Percentiles rank a stretch among this genome's conserved stretches.
phyloP scores from a whole-genome alignment of 2,329 filamentous ascomycete species.

The Pseudogymnoascus sp. region DNA sequence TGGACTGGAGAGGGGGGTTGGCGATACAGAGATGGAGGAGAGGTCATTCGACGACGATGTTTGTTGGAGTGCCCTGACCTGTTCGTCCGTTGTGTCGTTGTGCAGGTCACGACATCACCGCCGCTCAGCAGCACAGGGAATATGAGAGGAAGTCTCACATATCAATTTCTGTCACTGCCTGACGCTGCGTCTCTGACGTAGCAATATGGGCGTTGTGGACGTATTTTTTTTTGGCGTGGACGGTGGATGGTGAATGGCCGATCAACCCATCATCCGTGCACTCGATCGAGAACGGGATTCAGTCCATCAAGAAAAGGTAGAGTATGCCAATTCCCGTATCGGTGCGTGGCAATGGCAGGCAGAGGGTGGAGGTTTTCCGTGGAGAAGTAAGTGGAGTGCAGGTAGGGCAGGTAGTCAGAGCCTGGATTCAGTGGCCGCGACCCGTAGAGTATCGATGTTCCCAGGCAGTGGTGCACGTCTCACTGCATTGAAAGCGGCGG shows the following conservation, averaged over 20 bases:
- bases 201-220: neutral
- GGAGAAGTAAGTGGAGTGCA: constrained; percentile 1
- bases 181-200: neutral
- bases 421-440: neutral
- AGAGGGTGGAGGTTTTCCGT: neutral
- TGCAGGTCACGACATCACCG: neutral
- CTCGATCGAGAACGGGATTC: neutral
- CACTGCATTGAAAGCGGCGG: neutral
- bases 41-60: neutral
- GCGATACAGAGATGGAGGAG: neutral
- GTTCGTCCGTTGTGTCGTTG: neutral
- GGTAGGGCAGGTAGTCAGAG: neutral
- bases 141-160: neutral
- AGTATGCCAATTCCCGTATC: neutral
- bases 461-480: neutral
- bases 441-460: neutral
- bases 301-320: neutral
- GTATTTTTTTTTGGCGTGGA: neutral
- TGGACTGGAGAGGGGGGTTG: neutral
- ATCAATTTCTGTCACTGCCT: neutral
- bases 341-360: neutral
- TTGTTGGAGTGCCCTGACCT: neutral
- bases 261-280: neutral
- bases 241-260: neutral
- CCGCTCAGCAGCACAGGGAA: neutral